These are phyloP conservation scores for Penicillium oxalicum DNA, from an alignment of 2,329 filamentous ascomycete species.

Conservation along the genomic window DNA sequence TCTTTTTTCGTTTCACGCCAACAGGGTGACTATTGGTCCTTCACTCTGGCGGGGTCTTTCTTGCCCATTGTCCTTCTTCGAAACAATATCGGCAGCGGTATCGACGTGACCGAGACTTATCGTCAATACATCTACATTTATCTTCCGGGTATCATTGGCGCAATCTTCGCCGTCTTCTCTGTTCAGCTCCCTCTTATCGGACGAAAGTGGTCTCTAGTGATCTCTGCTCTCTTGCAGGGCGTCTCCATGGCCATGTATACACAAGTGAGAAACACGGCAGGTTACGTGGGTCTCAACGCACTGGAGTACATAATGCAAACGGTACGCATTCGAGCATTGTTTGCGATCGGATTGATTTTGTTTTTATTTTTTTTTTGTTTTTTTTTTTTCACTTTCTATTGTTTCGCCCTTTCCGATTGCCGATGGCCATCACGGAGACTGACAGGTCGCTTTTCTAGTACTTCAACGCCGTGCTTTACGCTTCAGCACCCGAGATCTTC, in stretches of 20 bases:
- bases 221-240: slow-evolving; percentile 8
- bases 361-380: neutral
- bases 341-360: neutral
- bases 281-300: slow-evolving; percentile 11
- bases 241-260: slow-evolving; percentile 13
- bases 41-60: slow-evolving; percentile 9
- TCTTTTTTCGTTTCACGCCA: neutral
- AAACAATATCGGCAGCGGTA: slow-evolving; percentile 11
- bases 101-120: slow-evolving; percentile 9
- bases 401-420: too few relatives aligned
- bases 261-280: slow-evolving; percentile 8
- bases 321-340: neutral
- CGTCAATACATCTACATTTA: slow-evolving; percentile 13
- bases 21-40: slow-evolving; percentile 13
- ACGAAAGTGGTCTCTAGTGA: slow-evolving; percentile 11
- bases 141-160: slow-evolving; percentile 9
- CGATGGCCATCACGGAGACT: neutral
- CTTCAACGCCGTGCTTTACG: neutral
- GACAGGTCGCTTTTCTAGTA: neutral
- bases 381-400: too few relatives aligned
- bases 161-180: slow-evolving; percentile 9
- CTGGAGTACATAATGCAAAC: slow-evolving; percentile 13
- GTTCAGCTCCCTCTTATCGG: slow-evolving; percentile 9
- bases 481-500: neutral
- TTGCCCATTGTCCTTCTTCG: slow-evolving; percentile 8